phyloP scores from a whole-genome alignment of 2,329 filamentous ascomycete species.

The Fusarium nygamai region DNA sequence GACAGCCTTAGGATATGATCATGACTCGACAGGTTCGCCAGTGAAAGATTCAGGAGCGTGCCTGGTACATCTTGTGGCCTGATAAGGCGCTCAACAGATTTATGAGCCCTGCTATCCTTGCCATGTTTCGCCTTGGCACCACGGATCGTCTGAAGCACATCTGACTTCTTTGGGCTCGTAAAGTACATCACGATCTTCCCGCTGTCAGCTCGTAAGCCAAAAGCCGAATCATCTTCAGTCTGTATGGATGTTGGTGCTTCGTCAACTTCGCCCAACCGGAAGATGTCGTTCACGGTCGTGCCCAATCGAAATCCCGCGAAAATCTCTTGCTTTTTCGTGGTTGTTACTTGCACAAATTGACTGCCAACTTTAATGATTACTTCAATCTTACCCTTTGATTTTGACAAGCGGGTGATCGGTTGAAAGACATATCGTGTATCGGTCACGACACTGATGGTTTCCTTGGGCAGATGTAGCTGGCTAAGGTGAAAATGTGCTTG shows the following conservation, averaged over 20 bases:
- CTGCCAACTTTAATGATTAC: slow-evolving; percentile 75
- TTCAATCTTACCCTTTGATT: slow-evolving; percentile 76
- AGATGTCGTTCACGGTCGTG: slow-evolving; percentile 75
- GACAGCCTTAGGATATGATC: slow-evolving; percentile 69
- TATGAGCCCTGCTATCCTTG: slow-evolving; percentile 69
- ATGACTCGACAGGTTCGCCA: slow-evolving; percentile 72
- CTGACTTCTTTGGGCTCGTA: slow-evolving; percentile 70
- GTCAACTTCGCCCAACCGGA: slow-evolving; percentile 73
- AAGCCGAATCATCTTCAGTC: slow-evolving; percentile 73
- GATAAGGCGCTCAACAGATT: slow-evolving; percentile 72
- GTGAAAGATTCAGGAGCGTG: slow-evolving; percentile 72
- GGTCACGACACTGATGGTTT: slow-evolving; percentile 74
- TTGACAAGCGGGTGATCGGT: slow-evolving; percentile 71
- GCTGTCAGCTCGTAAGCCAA: slow-evolving; percentile 73
- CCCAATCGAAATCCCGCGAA: slow-evolving; percentile 69
- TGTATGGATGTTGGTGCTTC: slow-evolving; percentile 72
- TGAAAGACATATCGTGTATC: slow-evolving; percentile 74
- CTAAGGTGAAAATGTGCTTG: slow-evolving; percentile 74
- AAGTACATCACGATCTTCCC: slow-evolving; percentile 79
- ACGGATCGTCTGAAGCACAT: slow-evolving; percentile 71
- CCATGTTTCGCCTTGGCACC: slow-evolving; percentile 71
- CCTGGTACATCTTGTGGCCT: slow-evolving; percentile 77
- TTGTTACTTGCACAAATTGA: slow-evolving; percentile 76
- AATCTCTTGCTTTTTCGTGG: slow-evolving; percentile 74
- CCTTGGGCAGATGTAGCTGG: slow-evolving; percentile 73